Conservation (phyloP, 1,139 yeast species). For the Nakaseomyces uthaithaninus region DNA sequence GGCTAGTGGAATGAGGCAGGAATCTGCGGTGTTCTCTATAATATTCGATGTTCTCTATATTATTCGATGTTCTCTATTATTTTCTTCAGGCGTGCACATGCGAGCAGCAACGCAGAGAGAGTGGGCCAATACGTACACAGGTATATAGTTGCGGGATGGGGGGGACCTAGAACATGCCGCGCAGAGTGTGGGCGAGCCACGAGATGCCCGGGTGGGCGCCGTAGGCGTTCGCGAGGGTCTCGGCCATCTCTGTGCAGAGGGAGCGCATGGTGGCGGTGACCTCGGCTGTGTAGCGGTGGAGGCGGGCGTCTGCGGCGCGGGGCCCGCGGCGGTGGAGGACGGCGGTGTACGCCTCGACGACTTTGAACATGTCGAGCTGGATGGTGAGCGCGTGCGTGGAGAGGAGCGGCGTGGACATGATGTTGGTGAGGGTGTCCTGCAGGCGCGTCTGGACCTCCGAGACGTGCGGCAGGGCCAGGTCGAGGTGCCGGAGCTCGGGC, state of each 20-base stretch:
- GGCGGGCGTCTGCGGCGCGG: background rate
- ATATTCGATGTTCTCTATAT: no score
- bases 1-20: no score
- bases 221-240: background rate
- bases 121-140: no score
- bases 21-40: no score
- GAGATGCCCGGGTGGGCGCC: no score
- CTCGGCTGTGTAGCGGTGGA: conserved; percentile 1
- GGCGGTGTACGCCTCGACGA: background rate
- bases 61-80: no score
- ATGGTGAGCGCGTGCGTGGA: conserved; percentile 11
- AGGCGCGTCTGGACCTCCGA: conserved; percentile 18
- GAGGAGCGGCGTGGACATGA: conserved; percentile 25
- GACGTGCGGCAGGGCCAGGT: conserved; percentile 6
- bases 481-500: conserved; percentile 15
- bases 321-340: background rate
- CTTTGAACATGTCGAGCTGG: conserved; percentile 2
- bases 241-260: background rate
- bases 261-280: conserved; percentile 1
- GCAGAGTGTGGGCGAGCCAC: no score
- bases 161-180: no score
- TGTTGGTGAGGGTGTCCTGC: conserved; percentile 26
- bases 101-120: no score
- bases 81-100: no score
- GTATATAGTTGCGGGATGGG: no score